Evolutionary conservation across 2,329 filamentous ascomycete genomes (phyloP), one percentile per base, ranked within the genome.

Genomic region (Pestalotiopsis sp.): DNA sequence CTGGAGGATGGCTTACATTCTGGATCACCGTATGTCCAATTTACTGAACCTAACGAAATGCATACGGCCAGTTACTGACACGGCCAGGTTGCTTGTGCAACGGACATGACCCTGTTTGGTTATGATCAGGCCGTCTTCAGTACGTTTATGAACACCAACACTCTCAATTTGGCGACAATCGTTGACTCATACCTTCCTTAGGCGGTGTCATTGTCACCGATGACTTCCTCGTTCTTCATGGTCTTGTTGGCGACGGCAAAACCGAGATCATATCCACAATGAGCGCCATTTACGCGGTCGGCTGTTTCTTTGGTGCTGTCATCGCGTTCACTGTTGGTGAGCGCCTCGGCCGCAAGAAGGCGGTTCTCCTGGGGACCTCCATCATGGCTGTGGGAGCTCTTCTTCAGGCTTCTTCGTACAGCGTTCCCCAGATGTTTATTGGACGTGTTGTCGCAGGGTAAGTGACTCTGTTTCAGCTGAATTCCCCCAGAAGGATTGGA

Each of bases 41-140:
- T 31, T 20, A 2, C 13, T 49, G 11, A 1, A 9, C 14, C 4
- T 56, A 11, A 13, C 23, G 9, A 1, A 31, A n/a, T 17, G 12
- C 4, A 12, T 17, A n/a, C 7, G 6, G n/a, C 17, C 31, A 36
- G 11, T 63, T 36, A 25, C 23, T 36, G 20, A 63, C 23, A 23
- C 7, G n/a, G 5, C 4, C 20, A 63, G 60, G 31, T 63, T 41
- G 36, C 60, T 14, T 63, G 60, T 63, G 60, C 60, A 38, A 63
- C 60, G n/a, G 60, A 63, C 31, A 63, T 63, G 60, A 36, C 38
- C 17, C 31, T 63, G 3, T 63, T 39, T 62, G 1, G 23, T 36
- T 68, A 45, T 45, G 56, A 65, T 59, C 61, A 77, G 69, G 77
- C 77, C 23, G 74, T 79, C 3, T 79, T 78, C 64, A 76, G n/a